Evolutionary conservation across 495 filamentous ascomycete genomes (phyloP), one percentile per base, ranked within the genome.

Genomic region (Apodospora peruviana): DNA sequence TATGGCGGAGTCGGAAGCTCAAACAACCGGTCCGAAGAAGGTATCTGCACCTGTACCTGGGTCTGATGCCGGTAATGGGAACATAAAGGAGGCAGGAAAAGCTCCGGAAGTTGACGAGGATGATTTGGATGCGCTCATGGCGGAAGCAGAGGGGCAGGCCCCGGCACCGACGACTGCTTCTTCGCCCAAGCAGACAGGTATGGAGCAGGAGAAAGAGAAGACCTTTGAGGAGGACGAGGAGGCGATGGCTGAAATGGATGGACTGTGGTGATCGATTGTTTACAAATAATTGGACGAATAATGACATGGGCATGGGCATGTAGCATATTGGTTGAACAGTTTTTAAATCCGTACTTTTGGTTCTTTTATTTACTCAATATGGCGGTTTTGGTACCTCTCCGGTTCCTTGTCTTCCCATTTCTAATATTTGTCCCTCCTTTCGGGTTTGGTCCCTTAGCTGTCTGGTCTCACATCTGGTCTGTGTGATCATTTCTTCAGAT

Each of bases 221-320:
- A 72, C 16, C 18, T 79, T 74, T 56, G 75, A 67, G 3, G 82
- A 83, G 51, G 84, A 85, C 24, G 78, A 85, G 69, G 84, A 80
- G 42, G 82, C 74, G 3, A 83, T 87, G 81, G 82, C 74, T 21
- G 83, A 77, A 47, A 79, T 88, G 73, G 79, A 78, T 23, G 80
- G 67, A 7, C 58, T 78, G 41, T 85, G 78, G 80, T 85, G 56
- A 74, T 25, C 11, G 21, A 4, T 8, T 34, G 19, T 27, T 1
- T 47, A 21, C 12, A 20, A n/a, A 14, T n/a, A 12, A 2, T 24
- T 2, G n/a, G 10, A 18, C n/a, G n/a, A n/a, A n/a, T n/a, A n/a
- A n/a, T n/a, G n/a, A n/a, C n/a, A n/a, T n/a, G n/a, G n/a, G n/a
- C n/a, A n/a, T n/a, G n/a, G n/a, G n/a, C n/a, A n/a, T n/a, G n/a